Percentiles rank a stretch among this genome's conserved stretches.
These are phyloP conservation scores for Simmondsia chinensis DNA, from an alignment of 148 eudicot species.

Conservation along the genomic window DNA sequence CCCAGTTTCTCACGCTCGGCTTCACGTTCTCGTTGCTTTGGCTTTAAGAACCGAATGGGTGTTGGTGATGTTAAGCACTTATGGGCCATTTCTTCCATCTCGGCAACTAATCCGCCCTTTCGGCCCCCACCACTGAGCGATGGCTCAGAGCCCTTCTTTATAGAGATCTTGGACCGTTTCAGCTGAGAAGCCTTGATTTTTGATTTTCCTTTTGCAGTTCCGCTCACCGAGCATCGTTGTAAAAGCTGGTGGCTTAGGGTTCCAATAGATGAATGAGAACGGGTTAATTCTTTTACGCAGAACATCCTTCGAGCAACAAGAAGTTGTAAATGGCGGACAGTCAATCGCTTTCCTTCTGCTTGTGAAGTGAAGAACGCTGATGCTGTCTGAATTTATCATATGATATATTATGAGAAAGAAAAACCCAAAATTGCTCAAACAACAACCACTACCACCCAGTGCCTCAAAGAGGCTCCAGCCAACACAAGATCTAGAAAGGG, in stretches of 20 bases:
- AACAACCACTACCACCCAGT: too few species aligned
- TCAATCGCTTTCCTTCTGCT: not conserved
- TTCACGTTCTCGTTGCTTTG: slow-evolving; percentile 58
- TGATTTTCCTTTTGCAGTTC: slow-evolving; percentile 85
- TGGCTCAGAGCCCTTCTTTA: slow-evolving; percentile 32
- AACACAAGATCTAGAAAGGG: too few species aligned
- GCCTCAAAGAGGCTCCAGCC: too few species aligned
- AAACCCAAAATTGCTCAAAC: too few species aligned
- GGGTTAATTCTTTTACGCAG: slow-evolving; percentile 24
- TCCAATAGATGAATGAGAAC: slow-evolving; percentile 23
- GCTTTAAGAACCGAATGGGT: slow-evolving; percentile 55
- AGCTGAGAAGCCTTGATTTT: slow-evolving; percentile 49
- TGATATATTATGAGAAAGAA: too few species aligned
- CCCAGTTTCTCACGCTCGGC: slow-evolving; percentile 81
- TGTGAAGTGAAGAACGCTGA: not conserved
- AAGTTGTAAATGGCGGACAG: not conserved
- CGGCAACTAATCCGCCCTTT: slow-evolving; percentile 22
- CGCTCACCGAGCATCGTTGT: slow-evolving; percentile 77
- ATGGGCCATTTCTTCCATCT: slow-evolving; percentile 48
- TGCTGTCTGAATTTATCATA: not conserved
- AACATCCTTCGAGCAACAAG: slow-evolving; percentile 10
- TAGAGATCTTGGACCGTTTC: slow-evolving; percentile 42
- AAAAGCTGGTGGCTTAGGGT: slow-evolving; percentile 34
- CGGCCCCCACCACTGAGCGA: slow-evolving; percentile 26
- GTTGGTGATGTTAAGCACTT: slow-evolving; percentile 50